These are phyloP conservation scores for Diplodia seriata DNA, from an alignment of 2,329 filamentous ascomycete genomes.

Conservation along the genomic window DNA sequence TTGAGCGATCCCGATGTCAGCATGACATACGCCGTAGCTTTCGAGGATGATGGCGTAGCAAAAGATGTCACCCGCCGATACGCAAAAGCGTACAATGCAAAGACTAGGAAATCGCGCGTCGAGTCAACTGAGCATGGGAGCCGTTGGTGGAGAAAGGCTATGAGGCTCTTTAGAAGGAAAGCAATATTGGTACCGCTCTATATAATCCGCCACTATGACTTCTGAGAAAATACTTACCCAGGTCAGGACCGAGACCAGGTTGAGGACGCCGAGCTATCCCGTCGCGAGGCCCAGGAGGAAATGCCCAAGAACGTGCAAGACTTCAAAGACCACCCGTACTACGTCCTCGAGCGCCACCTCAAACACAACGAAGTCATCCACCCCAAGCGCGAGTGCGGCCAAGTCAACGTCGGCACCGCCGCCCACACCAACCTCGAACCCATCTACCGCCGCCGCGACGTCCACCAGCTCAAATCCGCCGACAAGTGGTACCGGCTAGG, in stretches of 20 bases:
- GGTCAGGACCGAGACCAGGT: conserved; percentile 75
- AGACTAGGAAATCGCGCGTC: conserved; percentile 82
- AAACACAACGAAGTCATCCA: conserved; percentile 82
- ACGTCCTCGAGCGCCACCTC: conserved; percentile 83
- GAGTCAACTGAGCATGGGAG: conserved; percentile 67
- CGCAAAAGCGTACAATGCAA: conserved; percentile 85
- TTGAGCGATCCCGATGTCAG: conserved; percentile 76
- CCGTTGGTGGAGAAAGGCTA: conserved; percentile 62
- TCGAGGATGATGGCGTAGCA: conserved; percentile 78
- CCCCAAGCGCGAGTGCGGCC: conserved; percentile 75
- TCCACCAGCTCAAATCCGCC: conserved; percentile 76
- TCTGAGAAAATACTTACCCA: background rate
- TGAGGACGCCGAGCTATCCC: conserved; percentile 77
- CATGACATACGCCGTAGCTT: conserved; percentile 84
- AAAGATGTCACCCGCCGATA: conserved; percentile 90
- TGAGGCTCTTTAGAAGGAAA: conserved; percentile 52
- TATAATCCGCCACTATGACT: background rate
- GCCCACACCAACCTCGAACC: conserved; percentile 70
- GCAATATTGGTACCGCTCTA: conserved; percentile 34
- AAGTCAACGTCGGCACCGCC: conserved; percentile 70
- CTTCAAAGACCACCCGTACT: conserved; percentile 80
- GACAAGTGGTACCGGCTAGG: conserved; percentile 94
- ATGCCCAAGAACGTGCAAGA: conserved; percentile 88
- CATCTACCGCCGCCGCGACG: conserved; percentile 82
- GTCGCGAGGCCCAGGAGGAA: conserved; percentile 72